Evolutionary conservation across 805 yeast genomes (phyloP), one percentile per base, ranked within the genome.

Genomic region (Candida nitratophila): DNA sequence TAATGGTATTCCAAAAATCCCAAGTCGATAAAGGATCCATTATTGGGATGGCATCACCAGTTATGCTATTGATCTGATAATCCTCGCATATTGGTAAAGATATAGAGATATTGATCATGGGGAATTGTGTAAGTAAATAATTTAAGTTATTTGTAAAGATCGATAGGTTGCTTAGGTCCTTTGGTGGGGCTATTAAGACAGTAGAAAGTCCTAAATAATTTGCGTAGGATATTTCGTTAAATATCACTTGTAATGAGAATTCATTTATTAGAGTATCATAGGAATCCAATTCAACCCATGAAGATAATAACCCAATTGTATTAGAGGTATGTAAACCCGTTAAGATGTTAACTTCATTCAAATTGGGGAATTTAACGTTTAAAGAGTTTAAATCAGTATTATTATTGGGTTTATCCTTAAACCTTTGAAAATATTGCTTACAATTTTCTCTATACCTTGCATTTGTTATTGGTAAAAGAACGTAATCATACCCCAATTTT

Each of bases 1-100:
- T 64, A 3, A 83, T 73, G 1, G 83, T 70, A 50, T 82, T 78
- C 90, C 90, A 83, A 51, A 80, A 71, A 44, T 81, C 86, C 90
- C 90, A 83, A 2, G 84, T 79, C 3, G 82, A 77, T 29, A 82
- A 59, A 9, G 70, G 63, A 52, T 75, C 79, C 16, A 66, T 51
- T 8, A 54, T 52, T 19, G 60, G 55, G 9, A 54, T 46, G 1
- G 49, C 22, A 31, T 56, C 55, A 3, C 63, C 53, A 2, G 50
- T 47, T 14, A 17, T 4, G 7, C 3, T 3, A 40, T 59, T 53
- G 2, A 40, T 39, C 32, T 43, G 51, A 3, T 54, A 50, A 40
- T 75, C 79, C 45, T 76, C 80, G 46, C 69, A 74, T 15, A 74
- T 63, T 8, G 78, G 74, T 52, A 70, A 43, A 29, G 83, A 73